Conservation (phyloP, 2,329 filamentous ascomycete genomes). For the Akanthomyces dipterigenus region DNA sequence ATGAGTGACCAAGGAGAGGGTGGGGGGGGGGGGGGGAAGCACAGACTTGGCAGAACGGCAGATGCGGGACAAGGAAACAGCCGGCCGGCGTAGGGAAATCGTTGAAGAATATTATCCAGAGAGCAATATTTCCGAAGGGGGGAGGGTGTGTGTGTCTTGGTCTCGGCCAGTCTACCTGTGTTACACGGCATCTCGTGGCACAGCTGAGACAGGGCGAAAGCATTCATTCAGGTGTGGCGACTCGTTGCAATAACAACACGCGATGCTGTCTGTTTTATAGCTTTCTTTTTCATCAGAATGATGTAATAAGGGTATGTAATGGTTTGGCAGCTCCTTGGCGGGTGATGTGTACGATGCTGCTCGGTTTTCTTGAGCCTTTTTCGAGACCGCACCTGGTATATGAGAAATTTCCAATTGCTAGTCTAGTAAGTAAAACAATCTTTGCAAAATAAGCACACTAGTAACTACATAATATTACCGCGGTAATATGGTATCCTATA, state of each 20-base stretch:
- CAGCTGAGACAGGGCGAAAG: background rate
- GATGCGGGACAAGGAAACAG: background rate
- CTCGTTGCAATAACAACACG: too few species aligned
- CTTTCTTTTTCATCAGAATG: too few species aligned
- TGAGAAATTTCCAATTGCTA: background rate
- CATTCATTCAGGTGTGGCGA: background rate
- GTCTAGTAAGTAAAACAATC: background rate
- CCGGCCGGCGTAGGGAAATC: background rate
- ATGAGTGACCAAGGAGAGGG: background rate
- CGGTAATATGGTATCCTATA: background rate
- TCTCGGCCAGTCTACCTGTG: background rate
- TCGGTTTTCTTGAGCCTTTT: too few species aligned
- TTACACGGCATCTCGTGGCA: background rate
- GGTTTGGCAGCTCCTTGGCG: too few species aligned
- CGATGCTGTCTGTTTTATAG: too few species aligned
- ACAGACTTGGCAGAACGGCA: background rate
- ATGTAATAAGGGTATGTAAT: too few species aligned
- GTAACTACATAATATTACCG: background rate
- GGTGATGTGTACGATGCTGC: background rate
- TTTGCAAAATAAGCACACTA: background rate
- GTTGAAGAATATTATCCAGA: background rate
- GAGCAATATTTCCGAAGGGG: background rate
- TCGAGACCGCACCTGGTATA: background rate
- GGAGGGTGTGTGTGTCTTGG: background rate
- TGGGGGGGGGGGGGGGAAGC: background rate